Evolutionary conservation across 352 stramenopile species (phyloP).

Genomic region (Globisporangium paddicum): DNA sequence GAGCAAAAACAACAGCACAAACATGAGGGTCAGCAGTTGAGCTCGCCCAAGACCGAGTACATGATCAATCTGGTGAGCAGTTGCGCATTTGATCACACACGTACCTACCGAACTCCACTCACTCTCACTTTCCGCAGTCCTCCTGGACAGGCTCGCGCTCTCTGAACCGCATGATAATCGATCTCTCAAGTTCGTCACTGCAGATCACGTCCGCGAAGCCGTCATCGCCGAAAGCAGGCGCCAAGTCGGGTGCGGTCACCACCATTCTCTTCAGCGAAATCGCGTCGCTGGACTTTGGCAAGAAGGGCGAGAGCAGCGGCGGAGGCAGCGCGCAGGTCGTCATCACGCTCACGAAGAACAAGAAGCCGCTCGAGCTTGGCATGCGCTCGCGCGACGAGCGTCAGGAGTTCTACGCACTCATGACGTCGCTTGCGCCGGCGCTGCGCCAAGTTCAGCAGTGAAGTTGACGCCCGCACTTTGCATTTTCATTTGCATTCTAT

Average conservation of each 20-base stretch:
- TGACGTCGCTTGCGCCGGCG: constrained; percentile 15
- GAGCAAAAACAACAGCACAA: background rate
- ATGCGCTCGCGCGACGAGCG: constrained; percentile 39
- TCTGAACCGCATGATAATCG: constrained; percentile 30
- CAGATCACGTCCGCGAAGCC: constrained; percentile 25
- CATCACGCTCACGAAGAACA: constrained; percentile 12
- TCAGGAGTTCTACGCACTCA: constrained; percentile 17
- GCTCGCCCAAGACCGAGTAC: constrained; percentile 20
- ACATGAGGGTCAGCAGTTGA: background rate
- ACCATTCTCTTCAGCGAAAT: constrained; percentile 31
- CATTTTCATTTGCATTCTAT: constrained; percentile 1
- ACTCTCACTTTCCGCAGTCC: constrained; percentile 12
- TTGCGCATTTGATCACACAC: background rate
- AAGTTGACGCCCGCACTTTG: background rate
- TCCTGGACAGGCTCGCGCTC: constrained; percentile 43
- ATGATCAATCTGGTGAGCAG: constrained; percentile 43
- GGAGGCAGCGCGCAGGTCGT: constrained; percentile 7
- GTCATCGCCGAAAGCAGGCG: constrained; percentile 19
- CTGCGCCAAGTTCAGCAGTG: constrained; percentile 10
- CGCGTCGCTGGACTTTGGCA: constrained; percentile 25
- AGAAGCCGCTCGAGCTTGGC: constrained; percentile 36
- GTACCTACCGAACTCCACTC: background rate
- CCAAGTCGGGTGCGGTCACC: constrained; percentile 20
- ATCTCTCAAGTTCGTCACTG: constrained; percentile 17
- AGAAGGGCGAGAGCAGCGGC: constrained; percentile 8